Evolutionary conservation across 306 rosid species (phyloP).

Genomic region (Trifolium dubium): DNA sequence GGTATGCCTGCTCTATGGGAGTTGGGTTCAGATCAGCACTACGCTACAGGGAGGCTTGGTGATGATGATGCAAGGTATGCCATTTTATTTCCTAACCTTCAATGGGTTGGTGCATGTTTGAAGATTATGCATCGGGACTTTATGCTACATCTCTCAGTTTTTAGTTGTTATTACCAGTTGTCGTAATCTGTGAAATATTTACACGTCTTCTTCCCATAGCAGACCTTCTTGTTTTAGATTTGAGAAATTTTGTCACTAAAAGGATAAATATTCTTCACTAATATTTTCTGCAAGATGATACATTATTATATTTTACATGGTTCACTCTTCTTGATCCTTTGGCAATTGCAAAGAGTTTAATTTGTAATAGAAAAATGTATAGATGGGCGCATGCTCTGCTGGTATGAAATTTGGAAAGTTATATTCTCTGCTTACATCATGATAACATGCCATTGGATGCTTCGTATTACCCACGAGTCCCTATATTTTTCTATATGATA

Average conservation of each 20-base stretch:
- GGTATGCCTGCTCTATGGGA: conserved; percentile 92
- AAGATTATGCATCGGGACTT: conserved; percentile 17
- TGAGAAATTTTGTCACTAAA: not conserved
- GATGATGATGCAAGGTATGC: conserved; percentile 56
- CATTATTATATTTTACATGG: conserved; percentile 7
- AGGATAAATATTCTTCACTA: not conserved
- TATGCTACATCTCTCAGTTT: not conserved
- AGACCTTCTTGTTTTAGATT: too few relatives aligned
- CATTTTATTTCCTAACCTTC: conserved; percentile 22
- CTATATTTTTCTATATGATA: not conserved
- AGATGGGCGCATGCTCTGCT: not conserved
- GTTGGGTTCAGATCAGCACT: conserved; percentile 80
- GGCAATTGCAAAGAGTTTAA: not conserved
- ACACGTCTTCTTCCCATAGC: too few relatives aligned
- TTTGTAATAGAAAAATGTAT: conserved; percentile 15
- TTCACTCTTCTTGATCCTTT: conserved; percentile 3
- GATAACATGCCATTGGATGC: conserved; percentile 22
- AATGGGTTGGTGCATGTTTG: conserved; percentile 2
- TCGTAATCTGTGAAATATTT: conserved; percentile 7
- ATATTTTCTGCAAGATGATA: conserved; percentile 31
- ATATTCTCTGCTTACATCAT: conserved; percentile 7
- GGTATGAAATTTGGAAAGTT: conserved; percentile 20
- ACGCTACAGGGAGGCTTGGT: conserved; percentile 56
- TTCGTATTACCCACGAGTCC: conserved; percentile 31
- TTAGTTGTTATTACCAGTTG: conserved; percentile 1